Evolutionary conservation across 176 grass and related monocot genomes (phyloP), one percentile per base, ranked within the genome.

Genomic region (Tillandsia leiboldiana): DNA sequence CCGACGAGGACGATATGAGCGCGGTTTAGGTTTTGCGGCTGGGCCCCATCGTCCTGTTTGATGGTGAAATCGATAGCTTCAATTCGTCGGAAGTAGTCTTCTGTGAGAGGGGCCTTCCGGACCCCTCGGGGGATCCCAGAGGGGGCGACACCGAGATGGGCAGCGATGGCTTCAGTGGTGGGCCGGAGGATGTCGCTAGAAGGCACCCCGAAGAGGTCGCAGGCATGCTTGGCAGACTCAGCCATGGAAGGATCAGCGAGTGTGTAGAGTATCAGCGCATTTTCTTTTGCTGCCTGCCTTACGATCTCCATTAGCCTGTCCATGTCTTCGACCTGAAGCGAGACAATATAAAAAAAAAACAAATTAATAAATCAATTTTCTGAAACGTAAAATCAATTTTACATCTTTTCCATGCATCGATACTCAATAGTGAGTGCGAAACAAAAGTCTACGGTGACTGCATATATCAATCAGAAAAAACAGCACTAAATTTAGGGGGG

Each of bases 21-120:
- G 69, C 47, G 79, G 26, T 77, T 58, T 58, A 99, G 82, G 84
- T 99, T 99, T 68, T 86, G 71, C 29, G 94, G 94, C 75, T 76
- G 82, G 72, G 94, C 94, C 23, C 94, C 94, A 73, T 99, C 94
- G 75, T 99, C 94, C 70, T 90, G 89, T 81, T 99, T 99, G 79
- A 99, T 99, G 12, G 94, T 99, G 67, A 99, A 99, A 78, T 99
- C 90, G 13, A 99, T 80, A 11, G 95, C 95, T 24, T 93, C 95
- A 51, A 99, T 99, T 56, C 95, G 84, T 58, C 3, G 51, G 64
- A 94, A 99, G 67, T 99, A 99, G 51, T 93, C 95, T 53, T 90
- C 95, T 28, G 79, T 68, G 27, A 99, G 84, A 10, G 77, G 82
- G 66, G 62, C 68, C 49, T 73, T 58, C 66, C 94, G 78, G 51